Base-by-base conservation (phyloP, 164 flowering plant genomes). In the Saururus chinensis region DNA sequence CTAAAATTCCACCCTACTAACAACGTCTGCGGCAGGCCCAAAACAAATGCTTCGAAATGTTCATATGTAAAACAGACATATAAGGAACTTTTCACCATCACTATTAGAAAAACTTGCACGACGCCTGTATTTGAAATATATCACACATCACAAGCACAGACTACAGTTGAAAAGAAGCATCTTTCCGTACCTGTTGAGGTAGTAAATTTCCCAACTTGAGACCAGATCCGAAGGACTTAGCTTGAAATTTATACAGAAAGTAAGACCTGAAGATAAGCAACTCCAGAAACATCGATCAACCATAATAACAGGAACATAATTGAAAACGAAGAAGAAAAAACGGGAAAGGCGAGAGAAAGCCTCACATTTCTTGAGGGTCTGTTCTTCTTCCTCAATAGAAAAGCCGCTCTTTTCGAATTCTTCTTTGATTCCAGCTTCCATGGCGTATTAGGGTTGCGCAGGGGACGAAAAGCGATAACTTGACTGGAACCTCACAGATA, bases 191-290 rank as follows among this genome's bases (percentile, higher is more conserved):
- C 95, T 80, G 80, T 89, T 95, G 71, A 95, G 84, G 66, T 82
- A 83, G 75, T 83, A 87, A 62, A 79, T 80, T 69, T 85, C 97
- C 97, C 96, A 91, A 74, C 88, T 86, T 9, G 96, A 86, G 24
- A 87, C 86, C 35, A 95, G 82, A 77, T 95, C 96, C 4, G 95
- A 81, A 37, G 96, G 84, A 26, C 75, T 73, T 35, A 87, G 86
- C 67, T 80, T 78, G 85, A 74, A 95, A 69, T 91, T 84, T 37
- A 86, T 84, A 53, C 97, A 95, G 66, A 83, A 80, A 24, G 99
- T 70, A 42, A 78, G 71, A 73, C 97, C 99, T 95, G 64, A 62
- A 9, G 57, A 1, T 35, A 19, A 24, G 57, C 12, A 41, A 55
- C 1, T 24, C 13, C 23, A 26, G 19, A 23, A 23, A 53, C 23